A percentile compares a stretch with the other conserved stretches of the same genome.
Conservation (phyloP, 352 stramenopile genomes). For the Saprolegnia parasitica region DNA sequence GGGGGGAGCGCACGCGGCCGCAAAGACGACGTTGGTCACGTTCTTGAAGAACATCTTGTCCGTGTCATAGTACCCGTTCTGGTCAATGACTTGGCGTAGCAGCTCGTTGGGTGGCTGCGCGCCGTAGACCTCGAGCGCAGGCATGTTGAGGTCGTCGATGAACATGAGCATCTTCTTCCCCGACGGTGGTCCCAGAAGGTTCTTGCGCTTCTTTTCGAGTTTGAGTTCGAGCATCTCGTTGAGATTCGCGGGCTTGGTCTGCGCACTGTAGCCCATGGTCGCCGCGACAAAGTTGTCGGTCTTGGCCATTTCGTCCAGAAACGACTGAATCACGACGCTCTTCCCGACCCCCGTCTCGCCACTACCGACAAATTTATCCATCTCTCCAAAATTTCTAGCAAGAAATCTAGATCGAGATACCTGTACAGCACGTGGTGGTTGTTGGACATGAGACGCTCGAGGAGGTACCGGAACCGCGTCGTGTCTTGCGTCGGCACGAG, state of each 20-base stretch:
- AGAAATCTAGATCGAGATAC: neutral
- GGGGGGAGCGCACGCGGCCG: conserved; percentile 79
- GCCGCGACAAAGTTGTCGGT: conserved; percentile 71
- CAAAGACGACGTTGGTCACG: conserved; percentile 81
- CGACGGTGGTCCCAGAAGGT: conserved; percentile 59
- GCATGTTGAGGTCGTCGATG: conserved; percentile 93
- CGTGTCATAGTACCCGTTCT: conserved; percentile 87
- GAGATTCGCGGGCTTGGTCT: conserved; percentile 82
- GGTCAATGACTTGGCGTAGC: conserved; percentile 88
- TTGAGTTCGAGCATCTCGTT: conserved; percentile 80
- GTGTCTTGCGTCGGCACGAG: conserved; percentile 93
- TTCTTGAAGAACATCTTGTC: conserved; percentile 93
- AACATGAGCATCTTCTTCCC: conserved; percentile 85
- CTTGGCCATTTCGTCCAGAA: conserved; percentile 85
- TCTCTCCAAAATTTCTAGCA: too few relatives aligned
- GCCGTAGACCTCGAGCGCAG: conserved; percentile 88
- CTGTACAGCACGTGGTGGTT: conserved; percentile 84
- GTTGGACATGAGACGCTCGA: conserved; percentile 82
- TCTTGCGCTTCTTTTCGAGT: conserved; percentile 83
- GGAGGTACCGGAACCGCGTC: conserved; percentile 89
- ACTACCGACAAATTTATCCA: too few relatives aligned
- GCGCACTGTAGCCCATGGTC: conserved; percentile 87
- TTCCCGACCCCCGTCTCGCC: conserved; percentile 92
- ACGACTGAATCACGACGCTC: conserved; percentile 87
- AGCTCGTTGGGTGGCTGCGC: conserved; percentile 90